Evolutionary conservation across 768 basidiomycete species (phyloP), one percentile per base, ranked within the genome.

Genomic region (Tephrocybe sp.): DNA sequence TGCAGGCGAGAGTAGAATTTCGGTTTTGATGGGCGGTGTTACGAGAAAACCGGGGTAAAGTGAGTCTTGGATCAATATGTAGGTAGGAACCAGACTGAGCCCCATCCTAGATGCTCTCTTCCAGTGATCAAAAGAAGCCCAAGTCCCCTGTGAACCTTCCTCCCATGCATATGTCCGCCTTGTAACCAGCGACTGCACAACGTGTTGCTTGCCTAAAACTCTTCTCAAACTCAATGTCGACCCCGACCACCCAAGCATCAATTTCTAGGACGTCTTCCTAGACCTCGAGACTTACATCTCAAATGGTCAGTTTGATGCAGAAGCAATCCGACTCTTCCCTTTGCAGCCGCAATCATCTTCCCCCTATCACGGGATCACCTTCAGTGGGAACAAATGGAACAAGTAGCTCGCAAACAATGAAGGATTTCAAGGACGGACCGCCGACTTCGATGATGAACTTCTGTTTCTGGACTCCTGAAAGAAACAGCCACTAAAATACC

Each of bases 401-500:
- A 12, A 75, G 74, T 45, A 69, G 66, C 47, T 68, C 71, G 39
- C 76, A 76, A 54, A 72, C 65, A 23, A 59, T 70, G 25, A 83
- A 80, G 61, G 84, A 86, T 25, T 59, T 65, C 9, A 80, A 76
- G 57, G 85, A 86, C 48, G 75, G 51, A 1, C 42, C 69, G 8
- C 79, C 79, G 9, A 74, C 75, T n/a, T 72, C 78, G 10, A 63
- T 78, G 33, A 61, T 73, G 48, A 86, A 84, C 56, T 71, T n/a
- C 80, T 13, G 59, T 72, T 2, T 71, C 76, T 23, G 69, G 73
- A 9, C 66, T 84, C 48, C 64, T 79, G 4, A 92, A 92, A 67
- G 91, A 91, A 62, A 92, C 92, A 0, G 91, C 91, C 3, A 94
- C 91, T n/a, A 94, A 92, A 72, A 94, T 94, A 59, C 91, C 91